Conservation (phyloP, 495 filamentous ascomycete genomes). For the Chaetomium tenue region DNA sequence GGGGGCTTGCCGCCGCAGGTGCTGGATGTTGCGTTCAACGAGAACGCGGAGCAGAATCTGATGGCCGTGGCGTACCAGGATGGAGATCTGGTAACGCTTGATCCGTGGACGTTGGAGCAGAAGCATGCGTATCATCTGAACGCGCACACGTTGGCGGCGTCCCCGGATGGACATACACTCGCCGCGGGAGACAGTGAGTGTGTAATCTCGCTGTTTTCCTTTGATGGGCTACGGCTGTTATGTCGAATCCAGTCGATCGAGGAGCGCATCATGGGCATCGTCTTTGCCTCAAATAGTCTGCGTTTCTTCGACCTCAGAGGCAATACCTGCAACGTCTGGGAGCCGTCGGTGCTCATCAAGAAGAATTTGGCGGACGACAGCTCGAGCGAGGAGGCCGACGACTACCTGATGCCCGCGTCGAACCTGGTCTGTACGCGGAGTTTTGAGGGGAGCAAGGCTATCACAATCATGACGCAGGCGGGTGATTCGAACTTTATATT, state of each 20-base stretch:
- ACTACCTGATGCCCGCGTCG: slow-evolving; percentile 20
- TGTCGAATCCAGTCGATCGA: slow-evolving; percentile 25
- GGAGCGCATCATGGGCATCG: slow-evolving; percentile 27
- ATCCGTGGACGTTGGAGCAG: slow-evolving; percentile 27
- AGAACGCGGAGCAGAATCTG: slow-evolving; percentile 25
- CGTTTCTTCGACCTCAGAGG: slow-evolving; percentile 28
- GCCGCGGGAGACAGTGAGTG: slow-evolving; percentile 29
- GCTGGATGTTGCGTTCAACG: slow-evolving; percentile 28
- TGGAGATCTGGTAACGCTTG: slow-evolving; percentile 25
- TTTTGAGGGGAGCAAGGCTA: slow-evolving; percentile 24
- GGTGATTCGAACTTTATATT: slow-evolving; percentile 23
- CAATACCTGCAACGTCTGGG: slow-evolving; percentile 28
- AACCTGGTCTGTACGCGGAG: slow-evolving; percentile 22
- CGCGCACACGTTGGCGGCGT: slow-evolving; percentile 26
- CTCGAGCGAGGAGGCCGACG: slow-evolving; percentile 26
- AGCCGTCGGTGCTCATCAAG: slow-evolving; percentile 27
- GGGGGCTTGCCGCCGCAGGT: slow-evolving; percentile 22
- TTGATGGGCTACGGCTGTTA: slow-evolving; percentile 26
- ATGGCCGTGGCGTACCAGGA: slow-evolving; percentile 31
- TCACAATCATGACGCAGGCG: slow-evolving; percentile 23
- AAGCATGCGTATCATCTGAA: slow-evolving; percentile 22
- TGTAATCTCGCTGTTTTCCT: slow-evolving; percentile 27
- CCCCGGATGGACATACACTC: slow-evolving; percentile 27
- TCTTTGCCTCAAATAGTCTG: slow-evolving; percentile 27
- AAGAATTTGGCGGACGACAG: slow-evolving; percentile 26